A percentile compares a stretch with the other conserved stretches of the same genome.
phyloP scores from a whole-genome alignment of 345 rosid species.

The Hibiscus tridactylites region DNA sequence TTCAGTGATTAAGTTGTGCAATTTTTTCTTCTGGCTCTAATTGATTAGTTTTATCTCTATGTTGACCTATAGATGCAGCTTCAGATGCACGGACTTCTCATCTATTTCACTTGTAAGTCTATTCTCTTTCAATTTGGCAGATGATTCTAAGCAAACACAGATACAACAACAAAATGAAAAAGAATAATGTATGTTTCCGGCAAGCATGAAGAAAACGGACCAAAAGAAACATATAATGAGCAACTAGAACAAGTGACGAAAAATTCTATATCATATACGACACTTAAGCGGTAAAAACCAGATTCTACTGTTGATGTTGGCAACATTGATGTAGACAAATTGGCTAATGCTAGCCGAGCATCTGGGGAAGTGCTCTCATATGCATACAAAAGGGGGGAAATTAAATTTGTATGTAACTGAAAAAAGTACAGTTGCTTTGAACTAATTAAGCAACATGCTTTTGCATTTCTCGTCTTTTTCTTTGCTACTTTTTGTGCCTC shows the following conservation, averaged over 20 bases:
- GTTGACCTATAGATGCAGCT: conserved; percentile 36
- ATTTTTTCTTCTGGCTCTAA: conserved; percentile 36
- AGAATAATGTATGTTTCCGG: not conserved
- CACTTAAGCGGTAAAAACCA: conserved; percentile 12
- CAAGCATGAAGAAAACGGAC: not conserved
- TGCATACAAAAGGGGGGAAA: conserved; percentile 13
- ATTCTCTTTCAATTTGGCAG: conserved; percentile 61
- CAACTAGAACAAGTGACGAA: not conserved
- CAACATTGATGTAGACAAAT: conserved; percentile 52
- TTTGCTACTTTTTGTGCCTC: conserved; percentile 5
- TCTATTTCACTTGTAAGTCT: conserved; percentile 33
- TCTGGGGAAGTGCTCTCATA: conserved; percentile 51
- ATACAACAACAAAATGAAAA: conserved; percentile 15
- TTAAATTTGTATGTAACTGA: not conserved
- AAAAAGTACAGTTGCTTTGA: conserved; percentile 5
- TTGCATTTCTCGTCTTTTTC: not conserved
- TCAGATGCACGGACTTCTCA: conserved; percentile 45
- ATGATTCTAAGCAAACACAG: conserved; percentile 45
- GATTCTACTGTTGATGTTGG: conserved; percentile 53
- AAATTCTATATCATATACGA: not conserved
- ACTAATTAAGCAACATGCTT: conserved; percentile 10
- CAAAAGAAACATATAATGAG: not conserved
- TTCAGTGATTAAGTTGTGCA: conserved; percentile 19
- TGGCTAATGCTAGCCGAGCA: conserved; percentile 75
- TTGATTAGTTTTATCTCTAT: conserved; percentile 31